Base-by-base conservation (phyloP, 805 yeast species). In the Kazachstania martiniae region DNA sequence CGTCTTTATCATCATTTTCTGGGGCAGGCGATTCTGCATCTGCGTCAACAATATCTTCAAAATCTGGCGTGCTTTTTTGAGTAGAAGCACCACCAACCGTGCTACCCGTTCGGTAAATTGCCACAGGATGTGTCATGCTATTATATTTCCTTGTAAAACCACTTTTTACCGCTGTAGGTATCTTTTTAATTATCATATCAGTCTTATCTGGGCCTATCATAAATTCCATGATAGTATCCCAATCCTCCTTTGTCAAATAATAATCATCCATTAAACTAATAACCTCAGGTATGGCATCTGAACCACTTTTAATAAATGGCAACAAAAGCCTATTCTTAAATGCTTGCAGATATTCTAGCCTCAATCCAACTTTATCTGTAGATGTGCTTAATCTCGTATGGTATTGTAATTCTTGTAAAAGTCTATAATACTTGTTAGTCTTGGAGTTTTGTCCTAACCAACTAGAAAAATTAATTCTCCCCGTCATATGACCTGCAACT, bases 361-460 rank as follows among this genome's bases (percentile, higher is more conserved):
- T 67, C 40, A 91, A 64, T 46, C 82, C 91, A 12, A 59, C 53
- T 42, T 78, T 76, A 47, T 81, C 78, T 0, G 94, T 78, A 13
- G 83, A 76, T 0, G 94, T 80, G 37, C 77, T 69, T 35, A 86
- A 65, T 28, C 94, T 72, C 12, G 93, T 74, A 48, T 87, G 95
- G 44, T 89, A 81, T 41, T 86, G 94, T 34, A 91, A 48, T 48
- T 86, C 96, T 43, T 87, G 95, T 25, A 91, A 63, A 33, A 82
- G 53, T 36, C 99, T 68, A 34, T 66, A 70, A 52, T 72, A 81
- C 56, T 91, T 91, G 61, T 77, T 74, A 12, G 71, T 63, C 57
- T 84, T 86, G 14, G 95, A 84, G 47, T 83, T 82, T 51, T 87
- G 89, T 0, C 97, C 98, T 33, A 89, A 63, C 83, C 87, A 87